Evolutionary conservation across 306 rosid genomes (phyloP).

Genomic region (Gastrolobium bilobum): DNA sequence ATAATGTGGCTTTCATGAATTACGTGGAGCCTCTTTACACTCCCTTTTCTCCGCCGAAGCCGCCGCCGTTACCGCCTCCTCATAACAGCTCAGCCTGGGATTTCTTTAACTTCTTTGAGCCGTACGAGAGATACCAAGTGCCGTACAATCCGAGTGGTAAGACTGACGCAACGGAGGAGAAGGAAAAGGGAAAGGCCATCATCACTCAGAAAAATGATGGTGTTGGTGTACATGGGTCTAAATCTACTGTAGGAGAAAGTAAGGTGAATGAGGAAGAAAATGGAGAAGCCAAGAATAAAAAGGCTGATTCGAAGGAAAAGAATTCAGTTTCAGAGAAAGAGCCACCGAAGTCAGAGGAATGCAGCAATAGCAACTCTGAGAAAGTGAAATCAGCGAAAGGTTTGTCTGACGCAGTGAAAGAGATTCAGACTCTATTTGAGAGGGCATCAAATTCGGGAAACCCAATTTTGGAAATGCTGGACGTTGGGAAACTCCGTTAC

Average conservation of each 20-base stretch:
- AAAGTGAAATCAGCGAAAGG: slow-evolving; percentile 41
- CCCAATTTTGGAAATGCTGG: slow-evolving; percentile 62
- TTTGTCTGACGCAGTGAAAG: slow-evolving; percentile 61
- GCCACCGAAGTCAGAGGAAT: slow-evolving; percentile 37
- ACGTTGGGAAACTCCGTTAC: slow-evolving; percentile 60
- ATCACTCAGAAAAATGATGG: slow-evolving; percentile 4
- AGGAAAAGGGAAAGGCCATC: slow-evolving; percentile 37
- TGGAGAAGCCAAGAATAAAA: slow-evolving; percentile 29
- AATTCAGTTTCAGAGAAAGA: slow-evolving; percentile 38
- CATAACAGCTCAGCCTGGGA: slow-evolving; percentile 79
- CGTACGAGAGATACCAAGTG: slow-evolving; percentile 73
- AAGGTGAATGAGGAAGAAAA: slow-evolving; percentile 32
- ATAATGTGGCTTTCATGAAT: slow-evolving; percentile 42
- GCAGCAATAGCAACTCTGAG: slow-evolving; percentile 8
- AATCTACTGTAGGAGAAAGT: slow-evolving; percentile 14
- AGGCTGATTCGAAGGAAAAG: slow-evolving; percentile 32
- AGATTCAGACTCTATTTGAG: slow-evolving; percentile 68
- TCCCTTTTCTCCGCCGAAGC: slow-evolving; percentile 57
- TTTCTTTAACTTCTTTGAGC: slow-evolving; percentile 80
- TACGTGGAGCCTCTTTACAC: slow-evolving; percentile 41
- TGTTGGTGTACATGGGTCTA: background rate
- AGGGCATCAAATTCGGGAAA: slow-evolving; percentile 78
- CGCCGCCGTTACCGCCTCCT: slow-evolving; percentile 65
- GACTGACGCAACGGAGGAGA: slow-evolving; percentile 16
- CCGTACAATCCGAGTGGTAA: slow-evolving; percentile 44